Percentiles rank a stretch among this genome's conserved stretches.
These are phyloP conservation scores for Cocos nucifera DNA, from an alignment of 176 grass and related monocot genomes.

Conservation along the genomic window DNA sequence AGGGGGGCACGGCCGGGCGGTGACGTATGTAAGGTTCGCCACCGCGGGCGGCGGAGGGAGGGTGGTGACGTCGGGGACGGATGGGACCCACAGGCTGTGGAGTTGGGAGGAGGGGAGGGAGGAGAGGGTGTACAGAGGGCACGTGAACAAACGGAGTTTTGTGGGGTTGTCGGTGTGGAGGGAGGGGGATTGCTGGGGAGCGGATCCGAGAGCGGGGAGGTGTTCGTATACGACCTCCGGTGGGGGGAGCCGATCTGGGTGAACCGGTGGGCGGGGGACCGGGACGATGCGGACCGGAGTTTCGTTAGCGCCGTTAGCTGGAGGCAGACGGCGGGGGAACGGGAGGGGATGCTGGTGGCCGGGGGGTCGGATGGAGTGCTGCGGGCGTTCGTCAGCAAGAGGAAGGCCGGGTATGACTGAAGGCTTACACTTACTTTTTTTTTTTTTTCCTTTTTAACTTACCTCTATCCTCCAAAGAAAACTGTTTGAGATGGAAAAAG, in stretches of 20 bases:
- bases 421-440: no score
- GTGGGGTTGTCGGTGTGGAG: constrained; percentile 89
- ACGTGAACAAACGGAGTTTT: constrained; percentile 71
- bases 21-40: constrained; percentile 76
- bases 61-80: constrained; percentile 66
- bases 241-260: constrained; percentile 84
- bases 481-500: no score
- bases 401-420: background rate
- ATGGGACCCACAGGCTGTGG: constrained; percentile 75
- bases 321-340: constrained; percentile 23
- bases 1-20: constrained; percentile 51
- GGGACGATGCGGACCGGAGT: background rate
- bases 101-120: constrained; percentile 33
- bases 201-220: constrained; percentile 76
- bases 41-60: constrained; percentile 11
- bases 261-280: constrained; percentile 21
- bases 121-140: constrained; percentile 68
- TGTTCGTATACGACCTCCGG: constrained; percentile 88
- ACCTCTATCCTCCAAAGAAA: no score
- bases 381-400: constrained; percentile 50
- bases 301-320: constrained; percentile 70
- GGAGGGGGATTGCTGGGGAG: constrained; percentile 48
- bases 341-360: constrained; percentile 35
- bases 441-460: no score
- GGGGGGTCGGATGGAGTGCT: constrained; percentile 53